Percentiles rank a stretch among this genome's conserved stretches.
phyloP scores from a whole-genome alignment of 225 moss, liverwort and hornwort genomes.

The Sphagnum tenellum region DNA sequence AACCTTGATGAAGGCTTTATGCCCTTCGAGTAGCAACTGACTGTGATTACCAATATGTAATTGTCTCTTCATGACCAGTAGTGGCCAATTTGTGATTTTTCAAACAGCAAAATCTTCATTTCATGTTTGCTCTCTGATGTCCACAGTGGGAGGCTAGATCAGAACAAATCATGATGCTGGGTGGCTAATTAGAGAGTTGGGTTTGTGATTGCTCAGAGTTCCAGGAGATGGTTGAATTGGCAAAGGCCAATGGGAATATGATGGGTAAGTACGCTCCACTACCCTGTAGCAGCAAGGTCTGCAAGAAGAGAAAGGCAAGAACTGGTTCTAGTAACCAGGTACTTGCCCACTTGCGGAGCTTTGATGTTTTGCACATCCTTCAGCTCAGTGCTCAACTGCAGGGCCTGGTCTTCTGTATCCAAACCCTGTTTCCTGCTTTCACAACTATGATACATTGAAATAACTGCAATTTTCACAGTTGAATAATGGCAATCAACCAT shows the following conservation, averaged over 20 bases:
- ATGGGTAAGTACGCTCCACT: conserved; percentile 8
- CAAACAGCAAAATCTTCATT: too few species aligned
- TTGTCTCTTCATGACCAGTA: not conserved
- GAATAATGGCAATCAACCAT: too few species aligned
- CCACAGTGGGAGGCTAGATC: too few species aligned
- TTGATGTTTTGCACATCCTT: conserved; percentile 1
- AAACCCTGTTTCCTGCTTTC: not conserved
- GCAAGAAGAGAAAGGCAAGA: conserved; percentile 5
- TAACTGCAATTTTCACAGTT: too few species aligned
- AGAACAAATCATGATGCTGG: too few species aligned
- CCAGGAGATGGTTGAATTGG: conserved; percentile 11
- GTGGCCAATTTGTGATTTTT: not conserved
- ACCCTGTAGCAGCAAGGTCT: conserved; percentile 2
- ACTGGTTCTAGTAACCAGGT: conserved; percentile 2
- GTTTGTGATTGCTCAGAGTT: conserved; percentile 8
- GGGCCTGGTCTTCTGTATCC: conserved; percentile 16
- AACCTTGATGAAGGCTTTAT: too few species aligned
- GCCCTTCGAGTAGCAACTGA: too few species aligned
- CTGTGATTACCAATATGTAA: not conserved
- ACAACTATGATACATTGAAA: too few species aligned
- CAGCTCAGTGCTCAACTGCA: conserved; percentile 8
- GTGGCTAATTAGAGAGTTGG: too few species aligned
- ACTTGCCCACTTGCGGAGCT: conserved; percentile 5
- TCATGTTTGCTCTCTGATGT: too few species aligned
- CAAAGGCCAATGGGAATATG: conserved; percentile 7